A percentile compares a stretch with the other conserved stretches of the same genome.
phyloP scores from a whole-genome alignment of 352 stramenopile species.

The Globisporangium acanthophoron region DNA sequence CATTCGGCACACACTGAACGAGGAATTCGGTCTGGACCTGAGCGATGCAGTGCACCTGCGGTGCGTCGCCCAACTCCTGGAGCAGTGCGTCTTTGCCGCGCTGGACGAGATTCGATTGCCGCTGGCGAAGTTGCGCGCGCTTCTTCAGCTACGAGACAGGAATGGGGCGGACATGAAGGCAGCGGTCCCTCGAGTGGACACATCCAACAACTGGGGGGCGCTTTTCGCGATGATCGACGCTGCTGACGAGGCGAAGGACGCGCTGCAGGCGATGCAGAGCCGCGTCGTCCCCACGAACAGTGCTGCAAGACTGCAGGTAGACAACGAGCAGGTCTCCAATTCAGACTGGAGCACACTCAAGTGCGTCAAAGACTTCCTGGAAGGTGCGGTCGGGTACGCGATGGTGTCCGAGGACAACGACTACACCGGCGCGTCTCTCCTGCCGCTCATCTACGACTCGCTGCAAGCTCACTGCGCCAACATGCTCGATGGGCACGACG shows the following conservation, averaged over 20 bases:
- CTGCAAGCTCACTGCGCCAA: conserved; percentile 9
- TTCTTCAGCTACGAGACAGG: background rate
- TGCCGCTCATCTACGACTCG: conserved; percentile 13
- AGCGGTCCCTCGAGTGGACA: background rate
- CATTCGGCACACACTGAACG: background rate
- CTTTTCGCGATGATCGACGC: background rate
- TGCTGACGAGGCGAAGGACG: background rate
- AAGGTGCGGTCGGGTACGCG: conserved; percentile 1
- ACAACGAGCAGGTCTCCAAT: background rate
- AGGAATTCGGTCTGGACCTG: background rate
- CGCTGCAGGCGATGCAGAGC: background rate
- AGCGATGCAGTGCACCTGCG: background rate
- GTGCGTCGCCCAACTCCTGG: background rate
- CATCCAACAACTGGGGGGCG: background rate
- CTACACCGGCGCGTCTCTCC: conserved; percentile 7
- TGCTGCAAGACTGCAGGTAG: background rate
- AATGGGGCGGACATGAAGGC: background rate
- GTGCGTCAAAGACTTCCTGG: conserved; percentile 6
- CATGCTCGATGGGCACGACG: background rate
- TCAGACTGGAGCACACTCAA: conserved; percentile 10
- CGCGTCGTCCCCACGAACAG: background rate
- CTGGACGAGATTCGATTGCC: background rate
- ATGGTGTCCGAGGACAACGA: conserved; percentile 2
- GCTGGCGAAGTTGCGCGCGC: background rate
- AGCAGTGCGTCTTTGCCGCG: background rate